Evolutionary conservation across 371 early-diverging fungal species (phyloP).

Genomic region (Actinomortierella ambigua): DNA sequence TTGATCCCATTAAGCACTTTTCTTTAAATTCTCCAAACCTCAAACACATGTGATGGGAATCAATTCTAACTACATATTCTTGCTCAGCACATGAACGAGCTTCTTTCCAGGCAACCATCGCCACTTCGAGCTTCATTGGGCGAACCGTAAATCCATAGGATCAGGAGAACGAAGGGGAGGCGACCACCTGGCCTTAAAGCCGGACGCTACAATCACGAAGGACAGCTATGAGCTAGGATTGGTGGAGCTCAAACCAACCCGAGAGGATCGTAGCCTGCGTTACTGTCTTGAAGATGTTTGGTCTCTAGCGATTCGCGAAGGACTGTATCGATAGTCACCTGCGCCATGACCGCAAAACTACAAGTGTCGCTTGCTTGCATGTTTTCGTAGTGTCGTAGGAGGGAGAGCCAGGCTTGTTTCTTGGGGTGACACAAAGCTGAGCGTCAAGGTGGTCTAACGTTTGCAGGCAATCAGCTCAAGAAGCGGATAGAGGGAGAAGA

Average conservation of each 20-base stretch:
- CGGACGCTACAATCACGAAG: constrained; percentile 3
- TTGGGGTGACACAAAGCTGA: no score
- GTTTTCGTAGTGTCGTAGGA: no score
- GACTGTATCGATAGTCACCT: constrained; percentile 6
- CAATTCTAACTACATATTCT: no score
- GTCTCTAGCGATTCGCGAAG: constrained; percentile 2
- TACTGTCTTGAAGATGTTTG: constrained; percentile 3
- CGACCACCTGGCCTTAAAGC: constrained; percentile 1
- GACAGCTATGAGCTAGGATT: constrained; percentile 4
- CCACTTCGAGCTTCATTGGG: neutral
- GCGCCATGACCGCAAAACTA: constrained; percentile 3
- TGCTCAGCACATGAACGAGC: no score
- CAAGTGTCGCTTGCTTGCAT: constrained; percentile 3
- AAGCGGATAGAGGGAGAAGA: constrained; percentile 18
- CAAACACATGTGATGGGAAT: no score
- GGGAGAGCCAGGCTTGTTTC: no score
- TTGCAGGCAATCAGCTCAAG: constrained; percentile 19
- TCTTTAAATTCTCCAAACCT: no score
- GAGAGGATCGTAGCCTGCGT: neutral
- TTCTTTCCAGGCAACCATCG: constrained; percentile 3
- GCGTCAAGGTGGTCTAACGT: constrained; percentile 3
- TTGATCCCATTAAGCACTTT: no score
- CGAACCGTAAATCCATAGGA: constrained; percentile 1
- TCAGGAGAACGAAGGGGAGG: constrained; percentile 5
- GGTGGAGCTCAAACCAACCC: neutral